Conservation (phyloP, 148 eudicot genomes). For the Rhododendron mucronatum region DNA sequence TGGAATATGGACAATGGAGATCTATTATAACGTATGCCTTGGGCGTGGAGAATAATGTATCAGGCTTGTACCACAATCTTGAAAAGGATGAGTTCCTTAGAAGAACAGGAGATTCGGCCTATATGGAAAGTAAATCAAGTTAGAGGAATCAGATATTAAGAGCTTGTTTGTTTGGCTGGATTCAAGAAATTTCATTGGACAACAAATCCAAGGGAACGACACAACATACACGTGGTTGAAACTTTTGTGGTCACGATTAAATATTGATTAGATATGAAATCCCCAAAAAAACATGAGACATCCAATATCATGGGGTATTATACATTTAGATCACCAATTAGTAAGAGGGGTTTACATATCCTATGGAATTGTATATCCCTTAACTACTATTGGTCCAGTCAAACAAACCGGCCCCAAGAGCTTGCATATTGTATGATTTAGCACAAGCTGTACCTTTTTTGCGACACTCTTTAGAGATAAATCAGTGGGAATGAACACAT, state of each 20-base stretch:
- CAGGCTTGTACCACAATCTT: slow-evolving; percentile 95
- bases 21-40: slow-evolving; percentile 85
- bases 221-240: background rate
- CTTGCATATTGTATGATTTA: background rate
- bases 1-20: slow-evolving; percentile 78
- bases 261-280: background rate
- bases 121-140: slow-evolving; percentile 9
- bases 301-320: background rate
- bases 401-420: background rate
- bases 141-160: background rate
- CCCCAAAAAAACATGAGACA: background rate
- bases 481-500: slow-evolving; percentile 90
- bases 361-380: background rate
- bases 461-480: slow-evolving; percentile 53
- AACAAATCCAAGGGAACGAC: background rate
- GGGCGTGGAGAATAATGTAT: slow-evolving; percentile 64
- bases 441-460: slow-evolving; percentile 43
- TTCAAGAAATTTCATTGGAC: background rate
- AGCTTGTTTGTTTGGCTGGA: background rate
- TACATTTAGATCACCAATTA: background rate
- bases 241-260: background rate
- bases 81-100: slow-evolving; percentile 72
- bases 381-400: background rate
- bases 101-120: slow-evolving; percentile 53
- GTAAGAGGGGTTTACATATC: background rate